A percentile compares a stretch with the other conserved stretches of the same genome.
phyloP scores from a whole-genome alignment of 805 yeast genomes.

The Candida hungchunana region DNA sequence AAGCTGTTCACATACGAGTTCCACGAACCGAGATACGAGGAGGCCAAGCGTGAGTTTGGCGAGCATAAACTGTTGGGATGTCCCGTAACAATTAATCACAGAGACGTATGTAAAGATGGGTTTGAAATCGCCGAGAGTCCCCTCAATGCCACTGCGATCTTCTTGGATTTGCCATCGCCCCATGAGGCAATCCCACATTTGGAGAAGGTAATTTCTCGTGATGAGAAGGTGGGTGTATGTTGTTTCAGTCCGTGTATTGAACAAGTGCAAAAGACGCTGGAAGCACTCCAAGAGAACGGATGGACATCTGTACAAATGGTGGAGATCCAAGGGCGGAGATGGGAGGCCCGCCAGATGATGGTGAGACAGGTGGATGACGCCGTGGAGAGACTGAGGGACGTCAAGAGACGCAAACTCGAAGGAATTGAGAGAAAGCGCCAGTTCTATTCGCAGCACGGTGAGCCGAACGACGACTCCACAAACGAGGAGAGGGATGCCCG shows the following conservation, averaged over 20 bases:
- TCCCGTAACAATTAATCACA: slow-evolving; percentile 65
- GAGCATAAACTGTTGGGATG: slow-evolving; percentile 58
- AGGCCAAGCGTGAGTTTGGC: slow-evolving; percentile 73
- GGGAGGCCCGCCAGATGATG: slow-evolving; percentile 92
- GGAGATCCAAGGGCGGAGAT: slow-evolving; percentile 77
- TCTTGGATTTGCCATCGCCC: slow-evolving; percentile 93
- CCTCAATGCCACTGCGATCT: slow-evolving; percentile 68
- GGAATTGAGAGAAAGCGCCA: slow-evolving; percentile 54
- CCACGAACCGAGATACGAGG: slow-evolving; percentile 76
- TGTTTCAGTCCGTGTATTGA: slow-evolving; percentile 98
- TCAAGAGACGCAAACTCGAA: slow-evolving; percentile 63
- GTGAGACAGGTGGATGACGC: slow-evolving; percentile 77
- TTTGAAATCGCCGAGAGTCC: slow-evolving; percentile 47
- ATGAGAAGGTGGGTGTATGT: slow-evolving; percentile 65
- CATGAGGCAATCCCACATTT: slow-evolving; percentile 91
- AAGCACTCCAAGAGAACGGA: slow-evolving; percentile 65
- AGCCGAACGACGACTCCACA: slow-evolving; percentile 21
- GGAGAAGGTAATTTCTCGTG: slow-evolving; percentile 46
- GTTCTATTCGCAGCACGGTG: slow-evolving; percentile 26
- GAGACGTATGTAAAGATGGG: slow-evolving; percentile 91
- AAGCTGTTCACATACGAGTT: slow-evolving; percentile 82
- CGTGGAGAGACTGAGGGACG: slow-evolving; percentile 71
- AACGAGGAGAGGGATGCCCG: slow-evolving; percentile 25
- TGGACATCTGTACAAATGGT: slow-evolving; percentile 91
- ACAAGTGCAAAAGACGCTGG: slow-evolving; percentile 86